A percentile compares a stretch with the other conserved stretches of the same genome.
Conservation (phyloP, 2,329 filamentous ascomycete genomes). For the Cyclaneusma minus region DNA sequence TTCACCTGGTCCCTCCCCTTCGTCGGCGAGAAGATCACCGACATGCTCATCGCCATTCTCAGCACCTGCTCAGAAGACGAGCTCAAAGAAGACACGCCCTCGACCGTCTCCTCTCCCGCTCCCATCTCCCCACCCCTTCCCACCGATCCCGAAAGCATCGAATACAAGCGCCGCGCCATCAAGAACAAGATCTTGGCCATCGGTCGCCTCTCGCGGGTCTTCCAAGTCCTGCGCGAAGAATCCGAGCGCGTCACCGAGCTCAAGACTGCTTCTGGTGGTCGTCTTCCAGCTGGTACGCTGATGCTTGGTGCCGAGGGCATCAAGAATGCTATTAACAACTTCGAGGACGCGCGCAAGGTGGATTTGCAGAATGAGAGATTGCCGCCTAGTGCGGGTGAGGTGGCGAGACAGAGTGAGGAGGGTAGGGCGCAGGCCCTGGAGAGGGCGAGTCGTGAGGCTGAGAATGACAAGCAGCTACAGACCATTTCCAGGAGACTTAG, state of each 20-base stretch:
- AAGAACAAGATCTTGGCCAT: conserved; percentile 99
- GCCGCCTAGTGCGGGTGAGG: conserved; percentile 85
- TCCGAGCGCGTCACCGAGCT: conserved; percentile 93
- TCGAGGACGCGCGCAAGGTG: conserved; percentile 93
- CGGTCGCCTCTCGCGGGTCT: conserved; percentile 87
- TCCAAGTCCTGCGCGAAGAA: conserved; percentile 95
- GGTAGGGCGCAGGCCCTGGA: conserved; percentile 72
- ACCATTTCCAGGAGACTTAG: conserved; percentile 81
- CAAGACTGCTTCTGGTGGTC: conserved; percentile 88
- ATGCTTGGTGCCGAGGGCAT: conserved; percentile 98
- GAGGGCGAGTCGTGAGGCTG: conserved; percentile 73
- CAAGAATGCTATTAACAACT: conserved; percentile 93
- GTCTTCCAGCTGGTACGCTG: conserved; percentile 83
- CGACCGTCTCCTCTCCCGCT: conserved; percentile 42
- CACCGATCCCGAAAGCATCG: conserved; percentile 67
- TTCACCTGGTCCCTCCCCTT: conserved; percentile 99
- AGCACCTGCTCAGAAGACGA: conserved; percentile 99
- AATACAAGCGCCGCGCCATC: conserved; percentile 90
- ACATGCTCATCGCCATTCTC: conserved; percentile 97
- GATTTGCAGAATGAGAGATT: conserved; percentile 93
- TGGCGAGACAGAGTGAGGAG: conserved; percentile 66
- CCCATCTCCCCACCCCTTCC: conserved; percentile 57
- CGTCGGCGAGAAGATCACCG: conserved; percentile 96
- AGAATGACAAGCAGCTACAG: conserved; percentile 79
- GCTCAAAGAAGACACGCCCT: conserved; percentile 72